Evolutionary conservation across 2,329 filamentous ascomycete genomes (phyloP).

Genomic region (Trichoderma brevicompactum): DNA sequence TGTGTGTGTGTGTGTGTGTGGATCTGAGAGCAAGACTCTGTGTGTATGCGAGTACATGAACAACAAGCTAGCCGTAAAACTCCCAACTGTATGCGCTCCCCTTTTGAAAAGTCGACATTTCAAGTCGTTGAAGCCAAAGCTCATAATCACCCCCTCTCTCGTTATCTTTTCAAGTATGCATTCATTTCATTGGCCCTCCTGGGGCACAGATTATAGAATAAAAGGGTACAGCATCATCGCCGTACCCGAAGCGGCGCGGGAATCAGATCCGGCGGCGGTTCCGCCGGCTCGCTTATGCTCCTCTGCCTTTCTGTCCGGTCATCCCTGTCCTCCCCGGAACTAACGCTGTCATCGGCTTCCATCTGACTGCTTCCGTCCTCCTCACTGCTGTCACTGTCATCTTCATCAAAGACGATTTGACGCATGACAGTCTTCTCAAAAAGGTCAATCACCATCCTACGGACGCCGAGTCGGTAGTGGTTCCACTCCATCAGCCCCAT

Average conservation of each 20-base stretch:
- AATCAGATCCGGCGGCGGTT: conserved; percentile 41
- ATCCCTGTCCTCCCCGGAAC: conserved; percentile 57
- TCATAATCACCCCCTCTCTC: neutral
- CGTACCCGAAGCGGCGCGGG: conserved; percentile 43
- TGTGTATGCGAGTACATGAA: neutral
- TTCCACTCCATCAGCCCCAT: conserved; percentile 85
- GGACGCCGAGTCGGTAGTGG: conserved; percentile 83
- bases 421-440: conserved; percentile 91
- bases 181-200: neutral
- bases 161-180: neutral
- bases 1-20: no score
- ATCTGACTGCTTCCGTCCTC: conserved; percentile 16
- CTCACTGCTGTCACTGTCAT: conserved; percentile 54
- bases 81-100: neutral
- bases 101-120: neutral
- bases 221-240: conserved; percentile 31
- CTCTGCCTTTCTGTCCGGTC: conserved; percentile 63
- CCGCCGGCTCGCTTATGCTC: conserved; percentile 53
- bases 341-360: conserved; percentile 63
- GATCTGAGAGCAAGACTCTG: no score
- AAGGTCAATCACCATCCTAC: conserved; percentile 88
- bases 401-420: conserved; percentile 72
- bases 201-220: neutral
- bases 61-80: neutral
- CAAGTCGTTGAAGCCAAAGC: neutral